Percentiles rank a stretch among this genome's conserved stretches.
Conservation (phyloP, 2,329 filamentous ascomycete species). For the Colletotrichum melonis region DNA sequence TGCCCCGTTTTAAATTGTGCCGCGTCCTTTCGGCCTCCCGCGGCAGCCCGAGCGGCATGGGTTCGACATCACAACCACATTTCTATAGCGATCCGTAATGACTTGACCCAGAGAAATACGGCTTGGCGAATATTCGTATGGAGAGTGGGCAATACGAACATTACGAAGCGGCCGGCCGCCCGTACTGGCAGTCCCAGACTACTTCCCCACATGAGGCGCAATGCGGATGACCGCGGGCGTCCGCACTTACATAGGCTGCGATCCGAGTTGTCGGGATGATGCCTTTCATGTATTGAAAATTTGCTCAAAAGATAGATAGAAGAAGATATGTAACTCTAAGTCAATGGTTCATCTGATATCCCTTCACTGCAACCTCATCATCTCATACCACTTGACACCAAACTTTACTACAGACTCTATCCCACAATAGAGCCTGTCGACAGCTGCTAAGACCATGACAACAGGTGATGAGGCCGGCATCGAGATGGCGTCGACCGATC, state of each 20-base stretch:
- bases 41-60: constrained; percentile 11
- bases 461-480: neutral
- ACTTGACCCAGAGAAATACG: no score
- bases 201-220: neutral
- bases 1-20: neutral
- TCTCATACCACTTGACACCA: neutral
- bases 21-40: constrained; percentile 11
- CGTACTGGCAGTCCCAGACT: neutral
- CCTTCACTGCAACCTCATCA: neutral
- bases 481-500: neutral
- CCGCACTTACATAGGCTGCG: neutral
- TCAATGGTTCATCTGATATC: neutral
- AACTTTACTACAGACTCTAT: neutral
- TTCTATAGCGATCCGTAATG: neutral
- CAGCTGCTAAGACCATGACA: neutral
- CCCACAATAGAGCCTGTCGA: no score
- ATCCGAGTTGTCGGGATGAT: neutral
- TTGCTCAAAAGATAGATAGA: neutral
- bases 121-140: neutral
- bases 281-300: neutral
- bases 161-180: neutral
- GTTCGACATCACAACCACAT: neutral
- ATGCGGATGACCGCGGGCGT: constrained; percentile 7
- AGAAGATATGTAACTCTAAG: neutral
- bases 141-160: neutral